Conservation (phyloP, 106 monocot genomes). For the Dendrobium huoshanense region DNA sequence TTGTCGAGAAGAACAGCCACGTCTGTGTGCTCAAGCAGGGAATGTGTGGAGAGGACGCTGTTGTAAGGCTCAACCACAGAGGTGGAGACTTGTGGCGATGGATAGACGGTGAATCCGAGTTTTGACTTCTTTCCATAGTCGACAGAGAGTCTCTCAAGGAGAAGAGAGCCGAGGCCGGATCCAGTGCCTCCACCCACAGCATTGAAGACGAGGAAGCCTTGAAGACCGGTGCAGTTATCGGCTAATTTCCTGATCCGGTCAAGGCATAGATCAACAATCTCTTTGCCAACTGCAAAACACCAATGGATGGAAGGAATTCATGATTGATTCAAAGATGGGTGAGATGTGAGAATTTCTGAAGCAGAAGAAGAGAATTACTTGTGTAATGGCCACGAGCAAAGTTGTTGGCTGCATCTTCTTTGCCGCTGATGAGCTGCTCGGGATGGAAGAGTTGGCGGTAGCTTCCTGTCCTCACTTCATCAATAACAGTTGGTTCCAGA, state of each 20-base stretch:
- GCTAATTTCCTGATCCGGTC: constrained; percentile 54
- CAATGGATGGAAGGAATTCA: neutral
- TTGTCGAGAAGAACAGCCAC: constrained; percentile 34
- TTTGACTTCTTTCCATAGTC: constrained; percentile 17
- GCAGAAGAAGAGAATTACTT: constrained; percentile 13
- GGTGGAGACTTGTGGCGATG: constrained; percentile 46
- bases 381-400: constrained; percentile 80
- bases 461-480: constrained; percentile 64
- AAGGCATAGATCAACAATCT: constrained; percentile 54
- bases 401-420: constrained; percentile 87
- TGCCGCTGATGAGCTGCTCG: constrained; percentile 79
- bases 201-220: constrained; percentile 58
- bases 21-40: constrained; percentile 36
- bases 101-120: constrained; percentile 42
- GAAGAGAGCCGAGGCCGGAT: constrained; percentile 43
- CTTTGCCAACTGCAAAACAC: constrained; percentile 35
- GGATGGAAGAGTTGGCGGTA: constrained; percentile 92
- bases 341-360: neutral
- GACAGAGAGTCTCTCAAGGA: constrained; percentile 44
- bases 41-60: constrained; percentile 40
- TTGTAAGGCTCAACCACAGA: constrained; percentile 49
- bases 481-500: constrained; percentile 77
- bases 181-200: constrained; percentile 9
- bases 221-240: constrained; percentile 53
- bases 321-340: neutral